Evolutionary conservation across 148 eudicot genomes (phyloP), one percentile per base, ranked within the genome.

Genomic region (Pouteria glomerata): DNA sequence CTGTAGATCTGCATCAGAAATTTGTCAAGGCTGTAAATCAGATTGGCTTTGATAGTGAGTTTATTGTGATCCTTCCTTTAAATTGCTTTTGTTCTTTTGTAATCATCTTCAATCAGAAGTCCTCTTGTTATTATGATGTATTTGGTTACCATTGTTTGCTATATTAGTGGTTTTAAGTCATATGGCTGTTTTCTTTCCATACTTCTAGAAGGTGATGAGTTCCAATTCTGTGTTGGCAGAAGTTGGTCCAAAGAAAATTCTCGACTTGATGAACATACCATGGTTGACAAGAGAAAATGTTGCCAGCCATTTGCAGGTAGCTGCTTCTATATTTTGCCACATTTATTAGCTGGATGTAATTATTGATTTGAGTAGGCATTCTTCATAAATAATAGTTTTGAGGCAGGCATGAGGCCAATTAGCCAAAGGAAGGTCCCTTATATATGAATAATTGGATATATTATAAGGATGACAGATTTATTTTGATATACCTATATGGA

Each of bases 231-330:
- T 74, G n/a, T 57, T 75, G 78, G 85, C 96, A 95, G 99, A 91
- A 84, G 93, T 91, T 30, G 99, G 99, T 45, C 99, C 97, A 0
- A 95, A 95, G 82, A 91, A 89, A 76, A 89, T 95, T 71, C 88
- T 91, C 42, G 99, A 95, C 78, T 57, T 91, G 78, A 95, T 91
- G 99, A 87, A 85, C 33, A 89, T 95, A 30, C 88, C 93, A 11
- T 84, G 97, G 96, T 65, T 91, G 60, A 89, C 99, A 7, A 80
- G 99, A 81, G 99, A 95, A 77, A 95, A 95, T 74, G 99, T 95
- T 63, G 99, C 99, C 7, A 95, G 97, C 84, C 99, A 95, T 79
- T 83, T 95, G 78, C 99, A 95, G 97, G 99, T 95, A 77, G 73
- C 64, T 59, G 53, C 12, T 19, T 50, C 14, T 2, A 19, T 7